Conservation (phyloP, 331 rosid genomes). For the Quercus tomentella region DNA sequence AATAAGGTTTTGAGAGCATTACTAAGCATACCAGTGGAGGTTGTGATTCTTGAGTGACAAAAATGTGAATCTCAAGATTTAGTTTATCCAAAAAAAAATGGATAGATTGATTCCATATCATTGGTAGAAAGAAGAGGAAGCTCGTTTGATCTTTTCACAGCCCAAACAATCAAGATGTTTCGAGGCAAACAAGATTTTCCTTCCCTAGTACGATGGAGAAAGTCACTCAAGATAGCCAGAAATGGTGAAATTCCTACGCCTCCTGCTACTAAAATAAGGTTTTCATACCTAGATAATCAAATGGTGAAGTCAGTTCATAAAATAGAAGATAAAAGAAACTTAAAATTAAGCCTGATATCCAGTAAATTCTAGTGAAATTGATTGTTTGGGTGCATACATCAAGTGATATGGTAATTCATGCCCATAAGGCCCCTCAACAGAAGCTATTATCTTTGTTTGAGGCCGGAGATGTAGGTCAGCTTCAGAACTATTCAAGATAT, state of each 20-base stretch:
- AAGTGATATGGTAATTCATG: conserved; percentile 87
- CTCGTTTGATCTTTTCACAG: conserved; percentile 71
- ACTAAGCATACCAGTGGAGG: conserved; percentile 66
- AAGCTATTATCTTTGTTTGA: conserved; percentile 42
- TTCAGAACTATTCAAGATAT: conserved; percentile 27
- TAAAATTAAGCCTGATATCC: background rate
- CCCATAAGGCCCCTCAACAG: conserved; percentile 95
- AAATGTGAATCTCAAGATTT: conserved; percentile 49
- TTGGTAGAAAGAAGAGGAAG: conserved; percentile 70
- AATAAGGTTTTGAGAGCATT: conserved; percentile 2
- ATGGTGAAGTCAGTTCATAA: conserved; percentile 8
- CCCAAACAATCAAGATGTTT: conserved; percentile 74
- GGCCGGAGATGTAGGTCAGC: conserved; percentile 20
- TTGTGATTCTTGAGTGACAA: conserved; percentile 74
- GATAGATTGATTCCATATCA: conserved; percentile 69
- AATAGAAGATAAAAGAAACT: background rate
- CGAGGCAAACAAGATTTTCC: conserved; percentile 67
- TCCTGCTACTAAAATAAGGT: conserved; percentile 83
- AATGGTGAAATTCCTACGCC: conserved; percentile 95
- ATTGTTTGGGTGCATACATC: conserved; percentile 28
- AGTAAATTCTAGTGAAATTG: background rate
- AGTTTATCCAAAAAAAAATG: conserved; percentile 52
- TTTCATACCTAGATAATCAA: conserved; percentile 60
- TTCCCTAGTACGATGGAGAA: conserved; percentile 68
- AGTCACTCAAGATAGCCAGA: conserved; percentile 84